phyloP scores from a whole-genome alignment of 2,329 filamentous ascomycete species.

The Trichoderma sp. region DNA sequence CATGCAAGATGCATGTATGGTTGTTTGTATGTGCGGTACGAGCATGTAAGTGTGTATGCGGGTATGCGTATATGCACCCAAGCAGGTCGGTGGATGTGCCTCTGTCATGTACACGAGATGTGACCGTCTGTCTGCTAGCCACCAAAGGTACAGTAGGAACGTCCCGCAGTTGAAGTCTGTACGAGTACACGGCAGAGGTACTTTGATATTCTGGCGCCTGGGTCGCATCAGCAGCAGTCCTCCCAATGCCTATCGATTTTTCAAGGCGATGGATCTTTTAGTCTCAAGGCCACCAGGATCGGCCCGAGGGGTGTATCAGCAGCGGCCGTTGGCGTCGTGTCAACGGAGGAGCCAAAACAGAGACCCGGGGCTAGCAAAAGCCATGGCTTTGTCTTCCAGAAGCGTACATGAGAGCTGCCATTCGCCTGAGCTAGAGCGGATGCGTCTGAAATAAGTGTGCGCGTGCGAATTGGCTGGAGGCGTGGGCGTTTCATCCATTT shows the following conservation, averaged over 20 bases:
- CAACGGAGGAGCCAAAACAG: neutral
- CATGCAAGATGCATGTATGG: conserved; percentile 16
- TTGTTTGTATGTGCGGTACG: conserved; percentile 7
- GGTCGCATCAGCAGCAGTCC: neutral
- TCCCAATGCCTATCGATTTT: neutral
- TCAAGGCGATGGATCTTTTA: neutral
- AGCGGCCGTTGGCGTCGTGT: conserved; percentile 6
- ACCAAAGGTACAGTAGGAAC: neutral
- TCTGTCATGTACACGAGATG: conserved; percentile 4
- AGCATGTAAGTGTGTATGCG: conserved; percentile 11
- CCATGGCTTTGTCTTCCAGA: conserved; percentile 4
- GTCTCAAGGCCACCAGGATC: conserved; percentile 12
- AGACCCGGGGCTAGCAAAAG: neutral
- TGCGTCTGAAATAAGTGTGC: neutral
- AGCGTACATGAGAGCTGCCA: neutral
- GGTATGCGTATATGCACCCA: conserved; percentile 10
- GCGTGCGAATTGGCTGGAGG: conserved; percentile 3
- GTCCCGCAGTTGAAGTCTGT: too few species aligned
- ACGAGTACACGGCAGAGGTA: neutral
- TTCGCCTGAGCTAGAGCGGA: conserved; percentile 3
- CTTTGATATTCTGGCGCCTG: neutral
- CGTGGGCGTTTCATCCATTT: conserved; percentile 12
- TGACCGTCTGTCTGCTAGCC: neutral
- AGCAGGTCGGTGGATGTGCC: neutral
- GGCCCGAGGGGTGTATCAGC: conserved; percentile 13